Conservation (phyloP, 2,329 filamentous ascomycete species). For the Sporothrix luriei region DNA sequence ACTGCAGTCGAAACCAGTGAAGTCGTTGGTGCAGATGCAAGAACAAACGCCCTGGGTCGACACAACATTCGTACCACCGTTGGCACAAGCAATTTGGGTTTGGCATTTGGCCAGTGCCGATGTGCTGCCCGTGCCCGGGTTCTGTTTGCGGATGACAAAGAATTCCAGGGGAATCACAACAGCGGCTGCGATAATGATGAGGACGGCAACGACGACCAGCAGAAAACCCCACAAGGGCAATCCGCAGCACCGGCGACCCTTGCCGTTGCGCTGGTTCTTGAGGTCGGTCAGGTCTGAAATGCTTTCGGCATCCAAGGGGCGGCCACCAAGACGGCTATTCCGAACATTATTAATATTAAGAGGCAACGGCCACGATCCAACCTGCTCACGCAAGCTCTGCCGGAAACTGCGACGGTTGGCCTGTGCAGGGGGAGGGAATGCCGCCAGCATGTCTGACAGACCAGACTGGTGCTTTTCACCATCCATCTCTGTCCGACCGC, state of each 20-base stretch:
- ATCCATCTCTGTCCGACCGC: constrained; percentile 36
- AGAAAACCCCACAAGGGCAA: constrained; percentile 79
- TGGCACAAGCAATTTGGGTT: constrained; percentile 66
- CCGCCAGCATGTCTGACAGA: constrained; percentile 66
- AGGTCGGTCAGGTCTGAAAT: constrained; percentile 28
- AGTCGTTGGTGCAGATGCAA: constrained; percentile 88
- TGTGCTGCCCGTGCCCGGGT: constrained; percentile 40
- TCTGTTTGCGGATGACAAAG: constrained; percentile 60
- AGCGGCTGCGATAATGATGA: constrained; percentile 77
- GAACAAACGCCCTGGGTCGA: constrained; percentile 67
- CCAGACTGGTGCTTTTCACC: constrained; percentile 55
- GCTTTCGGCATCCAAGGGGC: constrained; percentile 33
- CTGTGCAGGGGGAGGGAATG: constrained; percentile 65
- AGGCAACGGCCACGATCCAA: constrained; percentile 56
- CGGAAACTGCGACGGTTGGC: constrained; percentile 47
- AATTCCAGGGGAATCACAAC: constrained; percentile 75
- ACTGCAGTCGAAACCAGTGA: constrained; percentile 64
- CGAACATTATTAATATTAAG: constrained; percentile 38
- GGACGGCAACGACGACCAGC: constrained; percentile 62
- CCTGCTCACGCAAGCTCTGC: constrained; percentile 53
- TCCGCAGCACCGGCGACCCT: constrained; percentile 72
- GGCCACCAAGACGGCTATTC: constrained; percentile 32
- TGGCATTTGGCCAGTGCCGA: constrained; percentile 58
- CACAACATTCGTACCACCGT: constrained; percentile 77
- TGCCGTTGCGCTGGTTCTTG: constrained; percentile 43